These are phyloP conservation scores for Paramecium sexaurelia DNA, from an alignment of 73 alveolate genomes.

Conservation along the genomic window DNA sequence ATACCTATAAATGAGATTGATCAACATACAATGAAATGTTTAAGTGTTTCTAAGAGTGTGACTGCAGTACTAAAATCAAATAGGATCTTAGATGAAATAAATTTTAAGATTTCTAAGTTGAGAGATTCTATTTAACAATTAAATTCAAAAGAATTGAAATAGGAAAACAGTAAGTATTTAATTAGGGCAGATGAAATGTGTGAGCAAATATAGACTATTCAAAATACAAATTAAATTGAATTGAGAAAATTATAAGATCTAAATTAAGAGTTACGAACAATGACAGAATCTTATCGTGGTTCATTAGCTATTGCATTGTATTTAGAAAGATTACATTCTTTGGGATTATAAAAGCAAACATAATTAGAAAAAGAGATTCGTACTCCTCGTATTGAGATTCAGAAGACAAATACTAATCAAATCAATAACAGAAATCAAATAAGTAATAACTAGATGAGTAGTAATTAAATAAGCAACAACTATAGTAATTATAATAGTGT, in stretches of 20 bases:
- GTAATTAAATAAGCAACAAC: neutral
- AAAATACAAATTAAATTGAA: slow-evolving; percentile 1
- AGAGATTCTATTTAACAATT: slow-evolving; percentile 38
- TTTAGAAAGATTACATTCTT: slow-evolving; percentile 44
- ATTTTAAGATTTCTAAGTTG: slow-evolving; percentile 26
- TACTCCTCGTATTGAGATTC: neutral
- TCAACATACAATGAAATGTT: neutral
- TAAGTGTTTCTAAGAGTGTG: slow-evolving; percentile 21
- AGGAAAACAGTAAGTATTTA: slow-evolving; percentile 3
- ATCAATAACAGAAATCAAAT: neutral
- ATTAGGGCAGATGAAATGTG: slow-evolving; percentile 41
- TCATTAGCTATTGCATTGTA: slow-evolving; percentile 36
- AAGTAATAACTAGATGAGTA: neutral
- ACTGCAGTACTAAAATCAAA: slow-evolving; percentile 47
- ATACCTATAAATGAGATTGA: slow-evolving; percentile 42
- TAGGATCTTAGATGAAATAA: neutral
- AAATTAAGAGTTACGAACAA: slow-evolving; percentile 25
- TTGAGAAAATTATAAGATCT: neutral
- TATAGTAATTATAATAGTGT: neutral
- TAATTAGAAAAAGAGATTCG: neutral
- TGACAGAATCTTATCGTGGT: slow-evolving; percentile 50
- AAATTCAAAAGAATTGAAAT: neutral
- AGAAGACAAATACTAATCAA: neutral
- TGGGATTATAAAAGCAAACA: neutral
- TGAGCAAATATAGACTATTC: neutral